These are phyloP conservation scores for Alternaria arbusti DNA, from an alignment of 2,329 filamentous ascomycete genomes.

Conservation along the genomic window DNA sequence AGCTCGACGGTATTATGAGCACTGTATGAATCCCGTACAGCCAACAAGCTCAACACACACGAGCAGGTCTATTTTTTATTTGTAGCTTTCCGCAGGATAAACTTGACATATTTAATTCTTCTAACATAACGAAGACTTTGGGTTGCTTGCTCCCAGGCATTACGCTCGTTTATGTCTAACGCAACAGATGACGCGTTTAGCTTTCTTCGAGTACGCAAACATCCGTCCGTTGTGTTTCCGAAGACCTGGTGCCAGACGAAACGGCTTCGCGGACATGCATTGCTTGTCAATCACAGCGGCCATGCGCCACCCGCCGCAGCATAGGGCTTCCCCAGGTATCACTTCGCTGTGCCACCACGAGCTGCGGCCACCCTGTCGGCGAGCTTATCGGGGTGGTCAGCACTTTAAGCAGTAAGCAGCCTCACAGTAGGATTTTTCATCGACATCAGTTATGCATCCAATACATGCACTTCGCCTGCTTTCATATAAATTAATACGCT, in stretches of 20 bases:
- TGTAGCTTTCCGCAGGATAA: not conserved
- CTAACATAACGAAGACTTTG: not conserved
- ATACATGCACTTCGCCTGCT: slow-evolving; percentile 16
- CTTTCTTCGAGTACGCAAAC: not conserved
- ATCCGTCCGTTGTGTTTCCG: not conserved
- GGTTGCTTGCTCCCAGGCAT: not conserved
- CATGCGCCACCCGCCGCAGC: slow-evolving; percentile 15
- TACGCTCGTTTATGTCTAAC: no score
- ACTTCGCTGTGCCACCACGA: slow-evolving; percentile 11
- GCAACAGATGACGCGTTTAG: not conserved
- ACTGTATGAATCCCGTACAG: not conserved
- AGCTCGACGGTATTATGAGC: not conserved
- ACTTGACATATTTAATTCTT: not conserved
- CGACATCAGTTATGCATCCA: slow-evolving; percentile 4
- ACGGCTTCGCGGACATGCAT: not conserved
- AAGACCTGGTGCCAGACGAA: not conserved
- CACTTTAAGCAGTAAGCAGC: slow-evolving; percentile 31
- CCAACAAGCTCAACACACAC: not conserved
- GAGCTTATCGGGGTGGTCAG: slow-evolving; percentile 32
- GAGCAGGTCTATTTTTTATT: not conserved
- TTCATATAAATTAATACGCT: slow-evolving; percentile 24
- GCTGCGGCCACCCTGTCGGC: slow-evolving; percentile 17
- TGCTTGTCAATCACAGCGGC: not conserved
- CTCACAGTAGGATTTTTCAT: slow-evolving; percentile 11
- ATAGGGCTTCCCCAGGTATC: slow-evolving; percentile 3